Percentiles rank a stretch among this genome's conserved stretches.
phyloP scores from a whole-genome alignment of 179 eudicot species.

The Amaranthus tricolor region DNA sequence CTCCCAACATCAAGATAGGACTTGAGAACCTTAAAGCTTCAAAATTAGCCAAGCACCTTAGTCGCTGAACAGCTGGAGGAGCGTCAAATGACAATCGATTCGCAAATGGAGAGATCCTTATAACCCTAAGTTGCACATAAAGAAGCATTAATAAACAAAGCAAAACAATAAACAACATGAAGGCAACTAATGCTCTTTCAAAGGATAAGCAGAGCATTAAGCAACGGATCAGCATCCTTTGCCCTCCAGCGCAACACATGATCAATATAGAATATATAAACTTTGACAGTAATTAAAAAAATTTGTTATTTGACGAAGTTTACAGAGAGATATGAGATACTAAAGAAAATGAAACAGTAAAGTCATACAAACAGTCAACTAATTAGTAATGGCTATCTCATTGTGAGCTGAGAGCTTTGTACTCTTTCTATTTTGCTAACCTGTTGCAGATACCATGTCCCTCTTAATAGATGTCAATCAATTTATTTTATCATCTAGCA shows the following conservation, averaged over 20 bases:
- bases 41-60: conserved; percentile 92
- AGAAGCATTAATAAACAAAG: conserved; percentile 7
- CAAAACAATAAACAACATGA: neutral
- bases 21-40: conserved; percentile 89
- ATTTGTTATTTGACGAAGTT: too few relatives aligned
- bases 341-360: neutral
- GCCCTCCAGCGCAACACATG: neutral
- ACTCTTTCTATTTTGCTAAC: too few relatives aligned
- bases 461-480: too few relatives aligned
- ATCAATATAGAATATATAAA: too few relatives aligned
- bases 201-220: neutral
- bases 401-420: neutral
- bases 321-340: too few relatives aligned
- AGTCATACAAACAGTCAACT: neutral
- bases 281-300: too few relatives aligned
- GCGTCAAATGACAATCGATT: conserved; percentile 93
- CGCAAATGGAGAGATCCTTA: conserved; percentile 98
- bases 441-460: too few relatives aligned
- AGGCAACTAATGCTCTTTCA: neutral
- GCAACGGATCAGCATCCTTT: too few relatives aligned
- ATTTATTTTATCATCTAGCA: too few relatives aligned
- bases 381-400: neutral
- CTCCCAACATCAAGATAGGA: conserved; percentile 68
- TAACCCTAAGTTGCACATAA: conserved; percentile 50
- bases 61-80: conserved; percentile 88